phyloP scores from a whole-genome alignment of 257 asterid genomes.

The Jacaranda copaia region DNA sequence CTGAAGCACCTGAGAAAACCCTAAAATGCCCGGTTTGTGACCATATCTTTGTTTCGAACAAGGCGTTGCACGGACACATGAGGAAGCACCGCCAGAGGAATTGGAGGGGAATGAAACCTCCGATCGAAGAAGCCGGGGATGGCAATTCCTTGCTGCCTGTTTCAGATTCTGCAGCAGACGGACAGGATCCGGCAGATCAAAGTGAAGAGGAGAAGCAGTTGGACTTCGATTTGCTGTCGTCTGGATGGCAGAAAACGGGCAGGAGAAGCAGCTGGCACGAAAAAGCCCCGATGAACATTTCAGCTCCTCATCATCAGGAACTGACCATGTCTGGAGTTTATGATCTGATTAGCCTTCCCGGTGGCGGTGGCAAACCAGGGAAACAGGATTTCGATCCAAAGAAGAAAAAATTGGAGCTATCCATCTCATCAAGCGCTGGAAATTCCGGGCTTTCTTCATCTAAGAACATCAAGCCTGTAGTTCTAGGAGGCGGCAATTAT shows the following conservation, averaged over 20 bases:
- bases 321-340: background rate
- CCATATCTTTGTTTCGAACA: background rate
- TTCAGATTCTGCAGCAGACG: background rate
- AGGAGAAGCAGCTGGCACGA: conserved; percentile 13
- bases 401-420: background rate
- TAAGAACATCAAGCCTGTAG: background rate
- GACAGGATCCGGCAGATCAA: background rate
- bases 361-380: too few relatives aligned
- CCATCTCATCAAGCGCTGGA: background rate
- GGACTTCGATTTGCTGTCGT: background rate
- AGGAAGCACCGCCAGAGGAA: conserved; percentile 6
- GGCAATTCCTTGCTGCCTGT: too few relatives aligned
- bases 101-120: conserved; percentile 32
- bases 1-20: background rate
- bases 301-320: background rate
- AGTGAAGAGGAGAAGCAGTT: background rate
- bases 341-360: conserved; percentile 6
- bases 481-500: background rate
- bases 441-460: background rate
- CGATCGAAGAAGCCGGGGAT: background rate
- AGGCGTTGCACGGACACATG: background rate
- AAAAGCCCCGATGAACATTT: conserved; percentile 4
- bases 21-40: background rate
- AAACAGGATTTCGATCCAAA: background rate
- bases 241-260: conserved; percentile 13